These are phyloP conservation scores for Didymella lethalis DNA, from an alignment of 2,329 filamentous ascomycete genomes.

Conservation along the genomic window DNA sequence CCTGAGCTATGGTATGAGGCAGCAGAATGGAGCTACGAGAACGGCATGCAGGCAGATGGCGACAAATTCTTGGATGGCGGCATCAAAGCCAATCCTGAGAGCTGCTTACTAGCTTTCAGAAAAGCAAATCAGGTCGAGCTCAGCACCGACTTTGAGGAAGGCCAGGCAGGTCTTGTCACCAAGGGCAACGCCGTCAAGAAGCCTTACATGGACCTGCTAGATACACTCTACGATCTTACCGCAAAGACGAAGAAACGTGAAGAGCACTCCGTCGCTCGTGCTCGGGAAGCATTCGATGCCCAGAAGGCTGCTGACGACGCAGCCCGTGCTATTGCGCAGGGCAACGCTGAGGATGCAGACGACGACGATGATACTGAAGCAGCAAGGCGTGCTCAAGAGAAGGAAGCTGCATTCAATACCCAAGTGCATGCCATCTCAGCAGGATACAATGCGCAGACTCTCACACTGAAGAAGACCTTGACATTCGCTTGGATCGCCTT, in stretches of 20 bases:
- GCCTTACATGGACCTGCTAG: constrained; percentile 82
- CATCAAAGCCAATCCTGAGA: constrained; percentile 90
- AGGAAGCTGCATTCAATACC: constrained; percentile 61
- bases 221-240: constrained; percentile 86
- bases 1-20: constrained; percentile 96
- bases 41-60: constrained; percentile 74
- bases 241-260: constrained; percentile 74
- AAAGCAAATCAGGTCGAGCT: constrained; percentile 87
- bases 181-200: constrained; percentile 78
- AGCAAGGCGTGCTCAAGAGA: constrained; percentile 50
- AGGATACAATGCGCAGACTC: constrained; percentile 75
- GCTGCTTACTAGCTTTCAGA: constrained; percentile 86
- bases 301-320: constrained; percentile 54
- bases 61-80: constrained; percentile 82
- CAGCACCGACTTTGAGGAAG: constrained; percentile 78
- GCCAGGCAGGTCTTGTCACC: constrained; percentile 70
- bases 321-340: constrained; percentile 49
- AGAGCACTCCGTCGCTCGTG: constrained; percentile 64
- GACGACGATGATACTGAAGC: constrained; percentile 62
- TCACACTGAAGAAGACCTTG: constrained; percentile 81
- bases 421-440: constrained; percentile 68
- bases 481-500: constrained; percentile 95
- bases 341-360: constrained; percentile 57
- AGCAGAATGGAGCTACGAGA: constrained; percentile 88
- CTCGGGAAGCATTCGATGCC: constrained; percentile 63